Evolutionary conservation across 352 stramenopile species (phyloP).

Genomic region (Globisporangium takayamanum): DNA sequence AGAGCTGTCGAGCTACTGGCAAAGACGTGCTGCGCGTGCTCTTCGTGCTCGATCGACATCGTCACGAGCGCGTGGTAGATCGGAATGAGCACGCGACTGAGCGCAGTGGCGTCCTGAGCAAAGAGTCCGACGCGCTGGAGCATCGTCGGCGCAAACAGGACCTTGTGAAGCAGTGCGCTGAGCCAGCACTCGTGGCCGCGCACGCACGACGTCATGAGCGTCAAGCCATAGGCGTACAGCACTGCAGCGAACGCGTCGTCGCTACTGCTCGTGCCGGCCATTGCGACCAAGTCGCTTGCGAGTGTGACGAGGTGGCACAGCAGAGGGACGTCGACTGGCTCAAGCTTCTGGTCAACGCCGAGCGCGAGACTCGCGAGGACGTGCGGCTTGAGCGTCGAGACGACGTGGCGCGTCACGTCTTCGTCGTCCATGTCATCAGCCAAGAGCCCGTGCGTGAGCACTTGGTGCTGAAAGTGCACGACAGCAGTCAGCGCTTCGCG

Average conservation of each 20-base stretch:
- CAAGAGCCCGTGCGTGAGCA: constrained; percentile 26
- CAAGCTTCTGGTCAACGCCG: not conserved
- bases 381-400: constrained; percentile 13
- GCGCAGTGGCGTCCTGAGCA: constrained; percentile 25
- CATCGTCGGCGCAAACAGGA: constrained; percentile 42
- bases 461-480: constrained; percentile 23
- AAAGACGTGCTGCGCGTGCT: constrained; percentile 38
- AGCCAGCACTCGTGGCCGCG: constrained; percentile 47
- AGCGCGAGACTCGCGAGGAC: not conserved
- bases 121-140: constrained; percentile 43
- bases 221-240: constrained; percentile 34
- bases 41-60: constrained; percentile 45
- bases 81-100: constrained; percentile 47
- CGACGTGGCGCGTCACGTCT: constrained; percentile 21
- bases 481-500: constrained; percentile 22
- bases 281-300: constrained; percentile 11
- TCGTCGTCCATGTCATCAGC: constrained; percentile 51
- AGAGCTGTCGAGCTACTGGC: constrained; percentile 1
- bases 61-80: constrained; percentile 69
- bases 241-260: constrained; percentile 28
- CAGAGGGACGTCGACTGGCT: not conserved
- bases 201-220: constrained; percentile 31
- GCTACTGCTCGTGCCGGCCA: constrained; percentile 10
- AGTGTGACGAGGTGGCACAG: constrained; percentile 15
- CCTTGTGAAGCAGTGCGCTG: constrained; percentile 29